A percentile compares a stretch with the other conserved stretches of the same genome.
phyloP scores from a whole-genome alignment of 2,329 filamentous ascomycete genomes.

The Bipolaris oryzae region DNA sequence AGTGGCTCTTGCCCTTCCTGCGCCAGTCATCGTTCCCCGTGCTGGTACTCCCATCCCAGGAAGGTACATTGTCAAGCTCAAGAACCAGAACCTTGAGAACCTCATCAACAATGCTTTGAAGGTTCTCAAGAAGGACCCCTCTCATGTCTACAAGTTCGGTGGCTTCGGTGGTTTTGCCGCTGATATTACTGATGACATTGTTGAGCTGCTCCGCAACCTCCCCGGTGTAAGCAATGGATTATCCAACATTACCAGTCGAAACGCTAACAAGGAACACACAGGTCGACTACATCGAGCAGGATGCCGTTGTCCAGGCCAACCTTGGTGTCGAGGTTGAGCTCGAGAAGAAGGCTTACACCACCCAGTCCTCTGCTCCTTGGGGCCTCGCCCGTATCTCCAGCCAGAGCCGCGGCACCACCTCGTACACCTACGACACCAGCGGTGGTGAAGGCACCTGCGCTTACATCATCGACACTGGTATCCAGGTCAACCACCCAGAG shows the following conservation, averaged over 20 bases:
- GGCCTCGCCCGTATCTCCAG: constrained; percentile 52
- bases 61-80: constrained; percentile 56
- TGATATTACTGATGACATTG: constrained; percentile 40
- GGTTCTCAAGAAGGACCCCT: constrained; percentile 34
- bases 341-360: constrained; percentile 45
- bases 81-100: constrained; percentile 41
- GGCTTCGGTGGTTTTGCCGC: constrained; percentile 49
- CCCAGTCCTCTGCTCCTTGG: constrained; percentile 49
- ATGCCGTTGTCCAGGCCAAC: constrained; percentile 44
- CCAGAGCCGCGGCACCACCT: constrained; percentile 31
- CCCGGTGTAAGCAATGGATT: constrained; percentile 32
- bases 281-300: constrained; percentile 50
- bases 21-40: constrained; percentile 49
- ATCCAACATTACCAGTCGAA: background rate
- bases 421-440: constrained; percentile 50
- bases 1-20: constrained; percentile 45
- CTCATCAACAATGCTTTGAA: constrained; percentile 37
- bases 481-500: constrained; percentile 59
- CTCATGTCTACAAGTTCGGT: constrained; percentile 48
- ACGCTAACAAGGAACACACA: constrained; percentile 26
- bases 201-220: constrained; percentile 36
- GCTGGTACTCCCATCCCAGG: constrained; percentile 47
- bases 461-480: constrained; percentile 71
- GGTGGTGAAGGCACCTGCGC: constrained; percentile 55
- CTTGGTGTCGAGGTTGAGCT: constrained; percentile 22